Conservation (phyloP, 73 alveolate species). For the Tetrahymena elliotti region DNA sequence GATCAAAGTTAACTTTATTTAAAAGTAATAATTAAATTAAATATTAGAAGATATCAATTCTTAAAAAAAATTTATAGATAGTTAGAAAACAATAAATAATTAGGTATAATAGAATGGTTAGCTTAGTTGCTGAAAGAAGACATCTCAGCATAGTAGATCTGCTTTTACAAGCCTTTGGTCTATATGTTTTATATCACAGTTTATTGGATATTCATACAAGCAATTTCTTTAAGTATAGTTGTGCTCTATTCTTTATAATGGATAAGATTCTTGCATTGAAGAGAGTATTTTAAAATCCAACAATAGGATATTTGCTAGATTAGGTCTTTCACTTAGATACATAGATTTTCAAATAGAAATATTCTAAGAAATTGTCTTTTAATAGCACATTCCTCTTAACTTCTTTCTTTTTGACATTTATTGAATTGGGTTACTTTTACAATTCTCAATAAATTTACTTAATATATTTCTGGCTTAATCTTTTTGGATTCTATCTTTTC, state of each 20-base stretch:
- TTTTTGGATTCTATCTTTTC: background rate
- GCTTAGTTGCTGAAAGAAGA: background rate
- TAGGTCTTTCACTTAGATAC: background rate
- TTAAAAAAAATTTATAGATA: background rate
- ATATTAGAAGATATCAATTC: background rate
- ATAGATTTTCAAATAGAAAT: background rate
- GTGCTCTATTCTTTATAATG: background rate
- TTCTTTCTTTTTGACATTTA: background rate
- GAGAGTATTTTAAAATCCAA: background rate
- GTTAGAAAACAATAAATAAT: background rate
- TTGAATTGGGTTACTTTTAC: background rate
- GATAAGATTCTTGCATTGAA: background rate
- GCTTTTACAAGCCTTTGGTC: background rate
- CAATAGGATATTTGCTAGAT: background rate
- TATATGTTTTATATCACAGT: background rate
- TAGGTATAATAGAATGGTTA: background rate
- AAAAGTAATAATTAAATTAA: background rate
- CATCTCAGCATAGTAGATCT: background rate
- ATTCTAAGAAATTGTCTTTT: background rate
- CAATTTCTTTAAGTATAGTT: background rate
- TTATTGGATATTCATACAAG: background rate
- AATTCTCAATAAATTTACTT: background rate
- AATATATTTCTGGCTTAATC: background rate
- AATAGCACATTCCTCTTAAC: background rate
- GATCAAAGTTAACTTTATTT: background rate